Evolutionary conservation across 1,284 basidiomycete genomes (phyloP).

Genomic region (Fistulina hepatica): DNA sequence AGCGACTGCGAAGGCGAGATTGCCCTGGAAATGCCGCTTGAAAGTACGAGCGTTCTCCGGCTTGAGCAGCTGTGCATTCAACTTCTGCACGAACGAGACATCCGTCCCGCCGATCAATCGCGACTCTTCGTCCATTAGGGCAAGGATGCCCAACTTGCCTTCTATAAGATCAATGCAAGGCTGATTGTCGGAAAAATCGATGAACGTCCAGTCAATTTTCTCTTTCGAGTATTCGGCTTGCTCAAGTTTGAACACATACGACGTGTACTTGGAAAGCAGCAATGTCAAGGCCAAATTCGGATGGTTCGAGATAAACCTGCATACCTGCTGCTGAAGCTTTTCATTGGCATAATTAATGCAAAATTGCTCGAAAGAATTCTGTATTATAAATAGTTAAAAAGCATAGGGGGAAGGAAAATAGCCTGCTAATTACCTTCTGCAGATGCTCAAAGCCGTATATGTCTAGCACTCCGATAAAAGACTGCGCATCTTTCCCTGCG

Average conservation of each 20-base stretch:
- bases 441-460: slow-evolving; percentile 96
- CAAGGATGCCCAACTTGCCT: slow-evolving; percentile 90
- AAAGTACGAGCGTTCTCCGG: slow-evolving; percentile 83
- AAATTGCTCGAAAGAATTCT: slow-evolving; percentile 99
- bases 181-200: slow-evolving; percentile 98
- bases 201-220: slow-evolving; percentile 99
- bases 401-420: slow-evolving; percentile 4
- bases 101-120: slow-evolving; percentile 92
- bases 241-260: slow-evolving; percentile 98
- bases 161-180: slow-evolving; percentile 98
- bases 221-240: slow-evolving; percentile 99
- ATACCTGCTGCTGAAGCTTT: slow-evolving; percentile 89
- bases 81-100: slow-evolving; percentile 87
- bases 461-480: slow-evolving; percentile 98
- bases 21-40: slow-evolving; percentile 97
- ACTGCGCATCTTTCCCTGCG: slow-evolving; percentile 78
- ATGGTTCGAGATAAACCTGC: slow-evolving; percentile 1
- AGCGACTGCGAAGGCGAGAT: slow-evolving; percentile 93
- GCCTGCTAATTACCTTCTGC: slow-evolving; percentile 54
- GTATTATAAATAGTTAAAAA: slow-evolving; percentile 9
- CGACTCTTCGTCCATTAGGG: slow-evolving; percentile 95
- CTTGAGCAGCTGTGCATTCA: slow-evolving; percentile 79
- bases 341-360: slow-evolving; percentile 99
- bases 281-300: slow-evolving; percentile 12
- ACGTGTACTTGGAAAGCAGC: slow-evolving; percentile 63